Evolutionary conservation across 2,329 filamentous ascomycete genomes (phyloP).

Genomic region (Drechslerella coelobrocha): DNA sequence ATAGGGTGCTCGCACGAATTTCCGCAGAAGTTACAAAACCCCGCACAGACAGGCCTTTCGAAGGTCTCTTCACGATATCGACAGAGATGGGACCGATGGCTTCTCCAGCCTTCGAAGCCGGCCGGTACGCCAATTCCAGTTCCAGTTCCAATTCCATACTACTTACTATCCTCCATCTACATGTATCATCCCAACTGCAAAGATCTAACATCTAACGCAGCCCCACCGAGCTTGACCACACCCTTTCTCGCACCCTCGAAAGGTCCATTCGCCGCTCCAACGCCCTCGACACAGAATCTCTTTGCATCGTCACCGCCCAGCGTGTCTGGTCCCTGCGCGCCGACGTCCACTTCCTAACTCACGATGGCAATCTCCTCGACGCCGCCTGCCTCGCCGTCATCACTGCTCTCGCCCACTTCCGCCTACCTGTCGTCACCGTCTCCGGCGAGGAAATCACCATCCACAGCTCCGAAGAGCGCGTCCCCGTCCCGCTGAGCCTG

Average conservation of each 20-base stretch:
- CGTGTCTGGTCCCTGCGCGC: constrained; percentile 92
- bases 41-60: constrained; percentile 86
- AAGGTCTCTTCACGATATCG: constrained; percentile 90
- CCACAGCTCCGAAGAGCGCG: constrained; percentile 82
- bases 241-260: constrained; percentile 87
- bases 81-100: constrained; percentile 93
- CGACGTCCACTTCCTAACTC: constrained; percentile 88
- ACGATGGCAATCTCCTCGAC: constrained; percentile 89
- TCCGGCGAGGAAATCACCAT: constrained; percentile 84
- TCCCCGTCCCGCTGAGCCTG: constrained; percentile 87
- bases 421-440: constrained; percentile 85
- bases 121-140: constrained; percentile 64
- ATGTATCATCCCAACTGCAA: constrained; percentile 50
- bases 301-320: constrained; percentile 87
- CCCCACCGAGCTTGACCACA: constrained; percentile 80
- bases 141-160: no score
- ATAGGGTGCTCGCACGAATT: constrained; percentile 80
- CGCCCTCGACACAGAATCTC: constrained; percentile 91
- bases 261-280: constrained; percentile 91
- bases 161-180: no score
- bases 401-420: constrained; percentile 87
- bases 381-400: constrained; percentile 84
- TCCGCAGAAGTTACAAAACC: constrained; percentile 88
- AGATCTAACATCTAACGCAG: constrained; percentile 58
- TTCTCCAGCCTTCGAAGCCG: constrained; percentile 85